Percentiles rank a stretch among this genome's conserved stretches.
Evolutionary conservation across 805 yeast species (phyloP).

Genomic region (Kurtzmaniella fragi): DNA sequence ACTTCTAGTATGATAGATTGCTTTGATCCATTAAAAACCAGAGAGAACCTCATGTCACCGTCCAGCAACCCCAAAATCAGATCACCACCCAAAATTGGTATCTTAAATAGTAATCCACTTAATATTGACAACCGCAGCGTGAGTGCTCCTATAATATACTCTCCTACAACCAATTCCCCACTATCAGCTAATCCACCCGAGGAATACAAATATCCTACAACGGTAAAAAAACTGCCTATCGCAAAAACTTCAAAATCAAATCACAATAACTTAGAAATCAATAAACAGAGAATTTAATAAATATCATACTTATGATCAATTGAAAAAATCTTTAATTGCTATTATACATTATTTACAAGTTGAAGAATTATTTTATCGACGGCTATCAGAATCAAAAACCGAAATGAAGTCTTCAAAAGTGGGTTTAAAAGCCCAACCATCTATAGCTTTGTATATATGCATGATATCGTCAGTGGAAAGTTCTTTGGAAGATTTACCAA

Average conservation of each 20-base stretch:
- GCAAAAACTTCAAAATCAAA: too few species aligned
- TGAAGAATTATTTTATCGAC: background rate
- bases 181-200: too few species aligned
- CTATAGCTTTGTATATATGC: constrained; percentile 47
- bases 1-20: too few species aligned
- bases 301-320: too few species aligned
- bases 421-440: constrained; percentile 87
- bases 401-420: constrained; percentile 4
- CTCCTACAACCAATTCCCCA: background rate
- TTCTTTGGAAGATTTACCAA: constrained; percentile 42
- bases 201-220: too few species aligned
- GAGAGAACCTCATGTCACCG: background rate
- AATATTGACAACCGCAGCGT: background rate
- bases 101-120: background rate
- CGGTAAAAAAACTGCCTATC: too few species aligned
- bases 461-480: constrained; percentile 54
- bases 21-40: background rate
- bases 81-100: background rate
- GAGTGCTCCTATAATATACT: constrained; percentile 2
- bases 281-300: too few species aligned
- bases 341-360: too few species aligned
- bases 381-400: constrained; percentile 1
- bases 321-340: too few species aligned
- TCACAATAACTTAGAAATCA: too few species aligned
- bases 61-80: background rate